A percentile compares a stretch with the other conserved stretches of the same genome.
phyloP scores from a whole-genome alignment of 306 rosid species.

The Gastrolobium bilobum region DNA sequence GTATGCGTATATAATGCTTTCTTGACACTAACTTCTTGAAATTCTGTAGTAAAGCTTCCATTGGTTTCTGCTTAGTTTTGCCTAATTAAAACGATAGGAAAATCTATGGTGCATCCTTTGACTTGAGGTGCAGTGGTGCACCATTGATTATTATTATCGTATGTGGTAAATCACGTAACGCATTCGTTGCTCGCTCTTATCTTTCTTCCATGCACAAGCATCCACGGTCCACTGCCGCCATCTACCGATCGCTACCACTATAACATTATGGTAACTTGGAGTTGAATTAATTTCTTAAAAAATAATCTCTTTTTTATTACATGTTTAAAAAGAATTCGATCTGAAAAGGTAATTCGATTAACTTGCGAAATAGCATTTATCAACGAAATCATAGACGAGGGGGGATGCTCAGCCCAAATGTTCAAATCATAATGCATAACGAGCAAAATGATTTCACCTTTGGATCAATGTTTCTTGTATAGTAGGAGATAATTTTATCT shows the following conservation, averaged over 20 bases:
- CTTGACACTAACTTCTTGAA: neutral
- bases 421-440: no score
- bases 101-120: neutral
- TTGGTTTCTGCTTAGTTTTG: neutral
- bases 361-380: no score
- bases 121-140: neutral
- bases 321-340: no score
- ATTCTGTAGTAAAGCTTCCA: neutral
- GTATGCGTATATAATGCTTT: neutral
- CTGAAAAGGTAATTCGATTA: no score
- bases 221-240: neutral
- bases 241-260: neutral
- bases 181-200: neutral
- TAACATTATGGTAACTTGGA: no score
- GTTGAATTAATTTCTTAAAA: no score
- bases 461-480: no score
- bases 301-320: no score
- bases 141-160: neutral
- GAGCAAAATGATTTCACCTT: no score
- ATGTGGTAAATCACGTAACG: neutral
- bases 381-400: no score
- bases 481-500: no score
- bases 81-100: neutral
- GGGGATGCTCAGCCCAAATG: no score
- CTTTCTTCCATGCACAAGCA: neutral